Conservation (phyloP, 345 rosid genomes). For the Limnanthes douglasii region DNA sequence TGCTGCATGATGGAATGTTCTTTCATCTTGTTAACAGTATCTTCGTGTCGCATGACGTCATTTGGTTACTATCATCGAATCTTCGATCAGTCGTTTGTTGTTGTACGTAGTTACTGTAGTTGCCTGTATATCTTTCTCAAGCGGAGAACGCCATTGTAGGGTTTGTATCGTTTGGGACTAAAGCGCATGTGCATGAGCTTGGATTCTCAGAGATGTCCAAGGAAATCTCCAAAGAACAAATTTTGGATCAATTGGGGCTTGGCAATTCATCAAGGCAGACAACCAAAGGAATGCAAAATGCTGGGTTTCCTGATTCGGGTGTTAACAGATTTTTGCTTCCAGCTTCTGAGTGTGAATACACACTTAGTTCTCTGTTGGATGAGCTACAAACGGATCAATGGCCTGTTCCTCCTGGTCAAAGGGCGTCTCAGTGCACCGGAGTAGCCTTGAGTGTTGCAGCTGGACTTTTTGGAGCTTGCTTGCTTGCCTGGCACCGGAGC, state of each 20-base stretch:
- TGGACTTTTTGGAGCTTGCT: slow-evolving; percentile 86
- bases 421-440: slow-evolving; percentile 80
- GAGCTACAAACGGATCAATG: slow-evolving; percentile 96
- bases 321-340: slow-evolving; percentile 76
- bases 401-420: slow-evolving; percentile 64
- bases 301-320: slow-evolving; percentile 30
- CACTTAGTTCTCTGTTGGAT: slow-evolving; percentile 76
- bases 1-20: no score
- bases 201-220: slow-evolving; percentile 88
- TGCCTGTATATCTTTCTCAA: no score
- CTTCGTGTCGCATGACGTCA: no score
- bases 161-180: slow-evolving; percentile 83
- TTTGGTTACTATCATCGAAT: no score
- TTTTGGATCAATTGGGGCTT: slow-evolving; percentile 89
- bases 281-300: slow-evolving; percentile 39
- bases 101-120: no score
- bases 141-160: slow-evolving; percentile 96
- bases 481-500: slow-evolving; percentile 96
- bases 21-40: no score
- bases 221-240: slow-evolving; percentile 72
- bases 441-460: slow-evolving; percentile 93
- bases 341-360: slow-evolving; percentile 83
- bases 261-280: slow-evolving; percentile 41
- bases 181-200: slow-evolving; percentile 91
- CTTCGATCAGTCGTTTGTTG: no score